Conservation (phyloP, 2,329 filamentous ascomycete genomes). For the Colletotrichum plurivorum region DNA sequence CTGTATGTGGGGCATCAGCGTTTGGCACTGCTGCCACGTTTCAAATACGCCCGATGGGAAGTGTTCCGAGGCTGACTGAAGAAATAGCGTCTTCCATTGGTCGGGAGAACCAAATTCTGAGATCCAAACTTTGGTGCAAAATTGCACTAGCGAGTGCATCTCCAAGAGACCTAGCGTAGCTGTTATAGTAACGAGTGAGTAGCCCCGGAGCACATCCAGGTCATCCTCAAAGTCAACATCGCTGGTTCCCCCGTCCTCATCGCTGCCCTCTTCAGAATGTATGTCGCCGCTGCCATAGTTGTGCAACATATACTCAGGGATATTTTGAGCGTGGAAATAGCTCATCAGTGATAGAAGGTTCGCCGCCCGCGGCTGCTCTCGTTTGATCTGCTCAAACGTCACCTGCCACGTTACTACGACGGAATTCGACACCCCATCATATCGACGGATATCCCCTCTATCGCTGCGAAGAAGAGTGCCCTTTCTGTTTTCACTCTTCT, state of each 20-base stretch:
- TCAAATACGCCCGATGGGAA: constrained; percentile 5
- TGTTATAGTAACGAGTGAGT: constrained; percentile 51
- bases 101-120: constrained; percentile 11
- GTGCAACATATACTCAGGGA: constrained; percentile 12
- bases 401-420: constrained; percentile 49
- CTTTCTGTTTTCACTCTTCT: constrained; percentile 42
- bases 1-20: constrained; percentile 10
- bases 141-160: constrained; percentile 58
- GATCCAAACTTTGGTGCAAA: constrained; percentile 44
- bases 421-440: constrained; percentile 44
- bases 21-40: constrained; percentile 21
- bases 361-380: constrained; percentile 51
- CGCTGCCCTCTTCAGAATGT: not conserved
- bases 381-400: constrained; percentile 51
- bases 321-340: constrained; percentile 60
- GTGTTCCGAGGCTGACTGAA: constrained; percentile 21
- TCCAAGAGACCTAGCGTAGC: constrained; percentile 47
- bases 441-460: constrained; percentile 19
- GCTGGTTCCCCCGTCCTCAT: constrained; percentile 47
- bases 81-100: constrained; percentile 36
- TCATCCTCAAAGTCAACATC: constrained; percentile 44
- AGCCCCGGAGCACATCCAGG: constrained; percentile 51
- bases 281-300: constrained; percentile 2
- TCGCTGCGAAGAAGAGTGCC: constrained; percentile 43
- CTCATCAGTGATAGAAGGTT: constrained; percentile 61